Evolutionary conservation across 2,329 filamentous ascomycete genomes (phyloP).

Genomic region (Nannizziopsis arthrosporioides): DNA sequence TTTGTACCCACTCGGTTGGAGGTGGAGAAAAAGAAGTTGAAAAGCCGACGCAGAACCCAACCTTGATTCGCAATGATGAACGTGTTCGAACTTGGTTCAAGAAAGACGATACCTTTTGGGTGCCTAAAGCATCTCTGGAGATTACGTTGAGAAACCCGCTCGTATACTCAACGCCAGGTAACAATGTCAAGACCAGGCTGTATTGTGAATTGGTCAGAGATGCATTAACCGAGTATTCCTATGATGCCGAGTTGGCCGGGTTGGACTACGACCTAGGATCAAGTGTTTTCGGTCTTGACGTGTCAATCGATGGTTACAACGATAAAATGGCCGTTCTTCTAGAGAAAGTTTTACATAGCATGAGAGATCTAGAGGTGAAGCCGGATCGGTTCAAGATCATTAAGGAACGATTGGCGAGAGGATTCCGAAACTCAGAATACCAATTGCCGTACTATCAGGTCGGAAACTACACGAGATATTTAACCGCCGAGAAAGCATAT

Average conservation of each 20-base stretch:
- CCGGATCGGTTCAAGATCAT: slow-evolving; percentile 85
- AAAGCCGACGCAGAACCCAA: slow-evolving; percentile 60
- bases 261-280: slow-evolving; percentile 68
- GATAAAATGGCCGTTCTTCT: slow-evolving; percentile 87
- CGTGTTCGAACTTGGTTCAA: slow-evolving; percentile 85
- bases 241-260: slow-evolving; percentile 88
- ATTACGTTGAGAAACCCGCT: slow-evolving; percentile 70
- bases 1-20: slow-evolving; percentile 90
- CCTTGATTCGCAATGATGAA: slow-evolving; percentile 73
- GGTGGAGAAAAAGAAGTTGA: slow-evolving; percentile 89
- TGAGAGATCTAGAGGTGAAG: slow-evolving; percentile 72
- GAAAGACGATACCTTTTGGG: slow-evolving; percentile 97
- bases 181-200: slow-evolving; percentile 62
- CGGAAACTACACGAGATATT: slow-evolving; percentile 66
- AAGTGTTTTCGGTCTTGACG: slow-evolving; percentile 59
- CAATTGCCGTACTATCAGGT: slow-evolving; percentile 85
- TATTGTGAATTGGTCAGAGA: slow-evolving; percentile 82
- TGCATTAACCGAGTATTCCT: slow-evolving; percentile 82
- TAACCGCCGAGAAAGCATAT: slow-evolving; percentile 65
- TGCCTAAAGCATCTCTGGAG: slow-evolving; percentile 81
- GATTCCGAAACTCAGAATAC: slow-evolving; percentile 75
- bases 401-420: slow-evolving; percentile 68
- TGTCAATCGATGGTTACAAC: slow-evolving; percentile 83
- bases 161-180: slow-evolving; percentile 66
- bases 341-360: slow-evolving; percentile 73